Evolutionary conservation across 2,329 filamentous ascomycete species (phyloP).

Genomic region (Epichloe coenophiala): DNA sequence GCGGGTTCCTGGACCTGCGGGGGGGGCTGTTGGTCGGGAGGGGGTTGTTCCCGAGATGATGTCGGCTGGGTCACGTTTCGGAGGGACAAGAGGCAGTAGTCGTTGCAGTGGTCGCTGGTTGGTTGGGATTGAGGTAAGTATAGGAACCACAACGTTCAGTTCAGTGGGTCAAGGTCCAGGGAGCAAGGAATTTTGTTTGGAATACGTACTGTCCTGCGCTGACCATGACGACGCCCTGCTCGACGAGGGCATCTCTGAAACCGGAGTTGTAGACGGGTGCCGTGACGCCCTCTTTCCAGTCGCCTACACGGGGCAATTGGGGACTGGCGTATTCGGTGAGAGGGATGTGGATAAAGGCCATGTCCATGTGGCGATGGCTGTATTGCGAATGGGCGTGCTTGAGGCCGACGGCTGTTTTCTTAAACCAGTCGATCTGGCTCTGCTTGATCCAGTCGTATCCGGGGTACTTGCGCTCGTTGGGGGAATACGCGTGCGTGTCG

Average conservation of each 20-base stretch:
- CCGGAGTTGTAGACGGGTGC: slow-evolving; percentile 81
- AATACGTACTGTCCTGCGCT: slow-evolving; percentile 76
- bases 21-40: slow-evolving; percentile 3
- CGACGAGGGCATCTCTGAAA: slow-evolving; percentile 81
- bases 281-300: slow-evolving; percentile 72
- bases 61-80: slow-evolving; percentile 15
- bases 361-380: slow-evolving; percentile 83
- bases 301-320: slow-evolving; percentile 47
- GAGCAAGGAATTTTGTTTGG: too few relatives aligned
- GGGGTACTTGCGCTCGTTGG: slow-evolving; percentile 74
- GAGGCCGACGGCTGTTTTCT: slow-evolving; percentile 56
- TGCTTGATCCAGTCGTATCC: slow-evolving; percentile 97
- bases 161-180: background rate
- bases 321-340: slow-evolving; percentile 70
- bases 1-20: slow-evolving; percentile 35
- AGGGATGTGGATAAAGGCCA: slow-evolving; percentile 96
- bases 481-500: slow-evolving; percentile 89
- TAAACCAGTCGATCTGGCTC: slow-evolving; percentile 92
- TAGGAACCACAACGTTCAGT: background rate
- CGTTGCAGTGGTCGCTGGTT: slow-evolving; percentile 78
- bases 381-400: slow-evolving; percentile 73
- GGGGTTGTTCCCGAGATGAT: background rate
- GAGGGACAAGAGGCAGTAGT: slow-evolving; percentile 70
- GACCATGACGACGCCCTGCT: slow-evolving; percentile 74
- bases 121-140: background rate